Percentiles rank a stretch among this genome's conserved stretches.
Evolutionary conservation across 179 eudicot genomes (phyloP).

Genomic region (Drosera spatulata): DNA sequence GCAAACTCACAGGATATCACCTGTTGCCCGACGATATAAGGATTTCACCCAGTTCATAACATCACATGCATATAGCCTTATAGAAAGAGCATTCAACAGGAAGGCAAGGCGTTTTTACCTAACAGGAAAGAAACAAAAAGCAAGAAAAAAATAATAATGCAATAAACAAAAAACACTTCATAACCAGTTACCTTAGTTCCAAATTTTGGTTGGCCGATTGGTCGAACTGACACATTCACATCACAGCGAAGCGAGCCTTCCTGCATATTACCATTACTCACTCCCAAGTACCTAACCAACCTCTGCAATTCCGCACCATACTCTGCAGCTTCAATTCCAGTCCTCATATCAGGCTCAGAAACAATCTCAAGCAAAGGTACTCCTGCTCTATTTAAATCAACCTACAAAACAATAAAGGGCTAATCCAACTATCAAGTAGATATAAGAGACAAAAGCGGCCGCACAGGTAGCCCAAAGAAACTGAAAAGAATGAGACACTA

Average conservation of each 20-base stretch:
- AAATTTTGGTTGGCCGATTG: conserved; percentile 72
- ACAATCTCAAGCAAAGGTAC: conserved; percentile 96
- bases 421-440: background rate
- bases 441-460: background rate
- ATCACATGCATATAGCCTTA: no score
- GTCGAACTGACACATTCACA: conserved; percentile 81
- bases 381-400: conserved; percentile 93
- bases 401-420: conserved; percentile 26
- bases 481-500: no score
- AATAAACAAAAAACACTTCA: background rate
- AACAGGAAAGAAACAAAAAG: background rate
- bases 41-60: no score
- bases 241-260: conserved; percentile 98
- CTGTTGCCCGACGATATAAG: background rate
- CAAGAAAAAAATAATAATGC: background rate
- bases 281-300: conserved; percentile 81
- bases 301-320: conserved; percentile 95
- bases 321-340: conserved; percentile 95
- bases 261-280: conserved; percentile 95
- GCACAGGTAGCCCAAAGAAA: no score
- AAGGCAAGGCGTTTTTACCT: no score
- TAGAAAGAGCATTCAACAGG: no score
- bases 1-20: background rate
- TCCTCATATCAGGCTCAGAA: conserved; percentile 97
- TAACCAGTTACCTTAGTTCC: conserved; percentile 66